phyloP scores from a whole-genome alignment of 306 rosid genomes.

The Gastrolobium villosum region DNA sequence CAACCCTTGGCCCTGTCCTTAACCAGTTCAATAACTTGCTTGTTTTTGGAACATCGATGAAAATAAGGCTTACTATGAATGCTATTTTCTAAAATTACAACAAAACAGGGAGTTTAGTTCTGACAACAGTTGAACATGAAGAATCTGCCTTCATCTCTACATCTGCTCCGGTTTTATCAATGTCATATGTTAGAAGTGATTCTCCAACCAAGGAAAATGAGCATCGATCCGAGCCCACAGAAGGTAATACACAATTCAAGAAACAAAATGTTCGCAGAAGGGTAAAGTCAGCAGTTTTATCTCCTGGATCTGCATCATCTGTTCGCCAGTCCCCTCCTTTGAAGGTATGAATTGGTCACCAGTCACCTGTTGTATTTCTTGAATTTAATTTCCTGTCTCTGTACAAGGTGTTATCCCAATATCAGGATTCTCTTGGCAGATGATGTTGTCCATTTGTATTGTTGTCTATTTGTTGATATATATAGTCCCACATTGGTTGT shows the following conservation, averaged over 20 bases:
- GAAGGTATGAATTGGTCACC: constrained; percentile 56
- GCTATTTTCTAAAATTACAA: constrained; percentile 40
- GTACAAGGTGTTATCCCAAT: not conserved
- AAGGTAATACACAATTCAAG: constrained; percentile 49
- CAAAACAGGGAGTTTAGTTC: constrained; percentile 58
- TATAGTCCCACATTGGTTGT: too few species aligned
- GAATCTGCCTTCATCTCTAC: constrained; percentile 64
- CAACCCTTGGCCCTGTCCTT: not conserved
- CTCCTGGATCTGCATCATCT: constrained; percentile 69
- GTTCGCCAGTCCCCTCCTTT: constrained; percentile 76
- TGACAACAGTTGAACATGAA: constrained; percentile 54
- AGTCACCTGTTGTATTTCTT: constrained; percentile 14
- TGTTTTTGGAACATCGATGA: constrained; percentile 38
- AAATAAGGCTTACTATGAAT: constrained; percentile 19
- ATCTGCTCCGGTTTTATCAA: constrained; percentile 76
- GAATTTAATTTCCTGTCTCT: constrained; percentile 26
- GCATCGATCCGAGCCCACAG: constrained; percentile 52
- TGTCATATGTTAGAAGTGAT: constrained; percentile 67
- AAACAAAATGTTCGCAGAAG: constrained; percentile 56
- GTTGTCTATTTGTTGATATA: constrained; percentile 29
- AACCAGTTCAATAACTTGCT: not conserved
- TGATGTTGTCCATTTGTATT: constrained; percentile 11
- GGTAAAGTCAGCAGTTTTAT: constrained; percentile 44
- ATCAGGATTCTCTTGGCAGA: constrained; percentile 24
- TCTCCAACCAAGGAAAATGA: constrained; percentile 57